Base-by-base conservation (phyloP, 371 early-diverging fungal species). In the Mortierella sp. region DNA sequence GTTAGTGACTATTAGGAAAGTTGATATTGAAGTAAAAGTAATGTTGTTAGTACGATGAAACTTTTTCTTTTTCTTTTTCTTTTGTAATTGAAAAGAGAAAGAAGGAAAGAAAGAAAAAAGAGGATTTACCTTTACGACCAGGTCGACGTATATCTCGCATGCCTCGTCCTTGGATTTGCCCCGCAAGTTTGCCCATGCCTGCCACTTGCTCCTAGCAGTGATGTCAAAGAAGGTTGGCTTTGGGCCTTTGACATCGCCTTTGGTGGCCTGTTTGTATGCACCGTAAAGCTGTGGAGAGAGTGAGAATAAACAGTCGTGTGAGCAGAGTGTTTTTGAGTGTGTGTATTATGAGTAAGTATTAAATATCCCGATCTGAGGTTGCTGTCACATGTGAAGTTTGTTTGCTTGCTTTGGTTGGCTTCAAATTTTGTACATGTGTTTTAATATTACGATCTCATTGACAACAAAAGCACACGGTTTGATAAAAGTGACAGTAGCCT, bases 161-260 rank as follows among this genome's bases (percentile, higher is more conserved):
- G 81, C 81, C 20, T 81, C 69, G 0, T 72, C 66, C 26, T 54
- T 40, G 28, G 73, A 62, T 52, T 75, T 81, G 57, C 81, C 81
- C 1, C 66, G 65, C 76, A 81, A 72, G 70, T 81, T 81, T 14
- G 76, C 68, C 81, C 81, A 81, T 22, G 76, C 76, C 37, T 81
- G 81, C 81, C 81, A 81, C 35, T 75, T 81, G 76, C 76, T 81
- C 63, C 81, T 37, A 11, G 76, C 81, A 18, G 76, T 24, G n/a
- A 81, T 81, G 49, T 81, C 81, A 28, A 72, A 81, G 63, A 81
- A 72, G 0, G 81, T 52, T 10, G 81, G 81, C 57, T 81, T 81
- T 5, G 55, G n/a, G 0, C 70, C 70, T 28, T 68, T 70, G 49
- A 75, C 75, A 55, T 81, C 64, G 43, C 81, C 76, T 28, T 66